Base-by-base conservation (phyloP, 2,329 filamentous ascomycete genomes). In the Alternaria triticina region DNA sequence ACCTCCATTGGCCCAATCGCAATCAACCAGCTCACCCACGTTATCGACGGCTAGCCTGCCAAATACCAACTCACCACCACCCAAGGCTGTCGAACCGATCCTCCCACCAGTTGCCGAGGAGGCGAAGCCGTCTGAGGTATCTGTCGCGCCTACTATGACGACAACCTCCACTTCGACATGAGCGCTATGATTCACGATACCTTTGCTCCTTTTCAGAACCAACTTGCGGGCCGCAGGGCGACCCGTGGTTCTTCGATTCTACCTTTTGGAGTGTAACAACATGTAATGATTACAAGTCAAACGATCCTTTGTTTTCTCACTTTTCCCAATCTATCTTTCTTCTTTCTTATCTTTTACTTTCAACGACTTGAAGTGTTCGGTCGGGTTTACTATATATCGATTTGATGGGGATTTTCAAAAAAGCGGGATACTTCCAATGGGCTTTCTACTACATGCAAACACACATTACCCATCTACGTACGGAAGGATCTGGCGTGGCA, bases 21-120 rank as follows among this genome's bases (percentile, higher is more conserved):
- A 76, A 27, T 70, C 72, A 20, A 73, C 70, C 40, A 74, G 69
- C 59, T 79, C 76, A 15, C 77, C 77, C 27, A 78, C 77, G 2
- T 54, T 79, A 56, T 75, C 75, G 12, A 67, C 66, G 28, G 68
- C 75, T 28, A 78, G 74, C 57, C 65, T 79, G 33, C 73, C 75
- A 2, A 74, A 65, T 36, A 72, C 68, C 15, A 66, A 69, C 22
- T 78, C 75, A 50, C 75, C 76, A 17, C 64, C 74, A 25, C 68
- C 65, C 30, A 77, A 74, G 62, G 68, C 57, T 25, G 67, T 63
- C 28, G 75, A 77, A 54, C 59, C 72, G n/a, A 62, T 54, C 8
- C 58, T 79, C 28, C 64, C 74, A 22, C 64, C 72, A 11, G 71
- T 78, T 40, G 65, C 66, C 44, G 74, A 78, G 59, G 74, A 77